Evolutionary conservation across 768 basidiomycete species (phyloP).

Genomic region (Suillus plorans): DNA sequence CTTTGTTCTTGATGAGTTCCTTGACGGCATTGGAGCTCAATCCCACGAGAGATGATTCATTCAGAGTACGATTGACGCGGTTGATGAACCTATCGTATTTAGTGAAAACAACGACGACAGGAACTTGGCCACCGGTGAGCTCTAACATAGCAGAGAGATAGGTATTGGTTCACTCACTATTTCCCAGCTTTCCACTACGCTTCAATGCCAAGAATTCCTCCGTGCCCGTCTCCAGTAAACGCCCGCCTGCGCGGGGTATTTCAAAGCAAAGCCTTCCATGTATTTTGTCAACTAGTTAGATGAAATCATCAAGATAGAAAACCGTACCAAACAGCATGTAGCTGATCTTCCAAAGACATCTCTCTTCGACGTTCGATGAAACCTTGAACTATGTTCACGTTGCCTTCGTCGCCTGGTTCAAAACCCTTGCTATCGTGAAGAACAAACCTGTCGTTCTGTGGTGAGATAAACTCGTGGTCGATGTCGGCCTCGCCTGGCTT

Average conservation of each 20-base stretch:
- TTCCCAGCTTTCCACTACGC: not conserved
- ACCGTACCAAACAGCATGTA: not conserved
- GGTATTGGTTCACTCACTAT: not conserved
- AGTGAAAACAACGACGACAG: not conserved
- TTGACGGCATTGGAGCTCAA: not conserved
- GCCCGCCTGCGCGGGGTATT: not conserved
- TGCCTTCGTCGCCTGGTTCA: not conserved
- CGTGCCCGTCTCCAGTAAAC: not conserved
- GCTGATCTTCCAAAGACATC: not conserved
- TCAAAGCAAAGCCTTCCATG: not conserved
- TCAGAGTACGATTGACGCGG: not conserved
- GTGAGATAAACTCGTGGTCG: not conserved
- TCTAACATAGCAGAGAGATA: not conserved
- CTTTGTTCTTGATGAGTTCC: not conserved
- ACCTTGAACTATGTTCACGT: not conserved
- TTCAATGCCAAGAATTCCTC: not conserved
- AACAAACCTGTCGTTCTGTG: not conserved
- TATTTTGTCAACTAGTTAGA: not conserved
- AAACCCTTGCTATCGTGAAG: not conserved
- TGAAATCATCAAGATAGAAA: not conserved
- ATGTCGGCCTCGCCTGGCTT: not conserved
- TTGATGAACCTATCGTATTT: not conserved
- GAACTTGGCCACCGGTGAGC: not conserved
- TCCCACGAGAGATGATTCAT: not conserved
- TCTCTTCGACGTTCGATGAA: not conserved